These are phyloP conservation scores for Scenedesmus sp. DNA, from an alignment of 163 green algal species.

Conservation along the genomic window DNA sequence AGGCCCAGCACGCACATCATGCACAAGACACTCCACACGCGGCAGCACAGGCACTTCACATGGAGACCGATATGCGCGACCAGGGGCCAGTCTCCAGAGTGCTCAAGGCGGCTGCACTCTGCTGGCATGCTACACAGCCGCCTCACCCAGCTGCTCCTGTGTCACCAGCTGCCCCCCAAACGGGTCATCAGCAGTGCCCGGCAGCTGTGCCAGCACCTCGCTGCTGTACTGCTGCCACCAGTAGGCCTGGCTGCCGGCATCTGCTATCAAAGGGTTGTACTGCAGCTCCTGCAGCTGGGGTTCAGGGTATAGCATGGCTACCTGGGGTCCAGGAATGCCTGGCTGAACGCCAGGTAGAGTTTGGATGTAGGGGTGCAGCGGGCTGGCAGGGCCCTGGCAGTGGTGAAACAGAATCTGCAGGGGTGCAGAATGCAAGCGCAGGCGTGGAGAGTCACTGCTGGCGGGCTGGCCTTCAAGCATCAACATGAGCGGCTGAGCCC, in stretches of 20 bases:
- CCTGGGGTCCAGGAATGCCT: slow-evolving; percentile 52
- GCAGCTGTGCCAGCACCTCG: slow-evolving; percentile 23
- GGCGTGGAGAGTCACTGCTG: background rate
- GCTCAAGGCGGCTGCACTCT: too few species aligned
- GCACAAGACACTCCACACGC: background rate
- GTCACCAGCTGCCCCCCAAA: slow-evolving; percentile 44
- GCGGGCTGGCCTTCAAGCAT: too few species aligned
- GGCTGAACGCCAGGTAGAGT: slow-evolving; percentile 55
- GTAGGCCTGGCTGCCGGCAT: slow-evolving; percentile 44
- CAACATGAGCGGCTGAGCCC: too few species aligned
- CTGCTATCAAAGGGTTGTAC: slow-evolving; percentile 47
- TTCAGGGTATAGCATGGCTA: slow-evolving; percentile 60
- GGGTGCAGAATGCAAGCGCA: background rate
- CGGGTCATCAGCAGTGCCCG: slow-evolving; percentile 30
- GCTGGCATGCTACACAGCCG: background rate
- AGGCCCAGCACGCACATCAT: background rate
- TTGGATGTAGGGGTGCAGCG: slow-evolving; percentile 56
- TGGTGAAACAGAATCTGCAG: slow-evolving; percentile 57
- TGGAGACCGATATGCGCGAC: too few species aligned
- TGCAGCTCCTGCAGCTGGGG: slow-evolving; percentile 59
- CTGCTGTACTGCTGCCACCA: slow-evolving; percentile 16
- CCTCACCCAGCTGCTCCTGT: slow-evolving; percentile 7
- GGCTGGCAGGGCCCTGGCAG: slow-evolving; percentile 42
- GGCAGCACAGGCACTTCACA: background rate
- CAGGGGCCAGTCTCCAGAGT: too few species aligned